phyloP scores from a whole-genome alignment of 768 basidiomycete species.

The Suillus occidentalis region DNA sequence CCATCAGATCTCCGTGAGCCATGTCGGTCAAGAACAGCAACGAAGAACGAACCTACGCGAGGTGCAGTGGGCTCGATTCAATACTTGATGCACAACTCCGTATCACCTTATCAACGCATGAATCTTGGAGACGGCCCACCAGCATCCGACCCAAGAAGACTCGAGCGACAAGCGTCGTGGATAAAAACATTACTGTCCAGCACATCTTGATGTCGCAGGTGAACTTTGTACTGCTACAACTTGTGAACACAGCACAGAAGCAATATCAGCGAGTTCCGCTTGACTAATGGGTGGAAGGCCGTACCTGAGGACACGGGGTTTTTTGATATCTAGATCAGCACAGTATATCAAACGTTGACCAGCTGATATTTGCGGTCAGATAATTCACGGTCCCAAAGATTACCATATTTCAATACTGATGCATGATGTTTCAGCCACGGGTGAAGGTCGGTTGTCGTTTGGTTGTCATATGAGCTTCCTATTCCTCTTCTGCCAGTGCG shows the following conservation, averaged over 20 bases:
- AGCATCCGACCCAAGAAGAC: background rate
- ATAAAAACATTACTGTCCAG: background rate
- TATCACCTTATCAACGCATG: background rate
- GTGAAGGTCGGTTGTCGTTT: background rate
- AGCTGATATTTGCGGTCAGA: background rate
- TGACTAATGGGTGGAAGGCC: background rate
- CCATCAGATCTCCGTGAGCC: background rate
- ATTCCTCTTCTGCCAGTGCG: background rate
- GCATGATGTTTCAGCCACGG: background rate
- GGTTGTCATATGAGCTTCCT: background rate
- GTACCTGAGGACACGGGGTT: background rate
- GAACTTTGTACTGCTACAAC: background rate
- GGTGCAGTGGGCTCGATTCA: background rate
- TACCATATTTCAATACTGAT: background rate
- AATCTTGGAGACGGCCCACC: no score
- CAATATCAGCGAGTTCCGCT: background rate
- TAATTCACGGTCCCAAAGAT: background rate
- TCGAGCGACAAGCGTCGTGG: background rate
- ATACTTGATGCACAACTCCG: background rate
- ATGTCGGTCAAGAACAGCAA: background rate
- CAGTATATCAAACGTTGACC: background rate
- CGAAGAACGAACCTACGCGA: background rate
- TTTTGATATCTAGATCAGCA: background rate
- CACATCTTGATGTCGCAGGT: no score
- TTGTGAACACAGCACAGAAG: background rate